Evolutionary conservation across 345 rosid species (phyloP).

Genomic region (Populus euphratica): DNA sequence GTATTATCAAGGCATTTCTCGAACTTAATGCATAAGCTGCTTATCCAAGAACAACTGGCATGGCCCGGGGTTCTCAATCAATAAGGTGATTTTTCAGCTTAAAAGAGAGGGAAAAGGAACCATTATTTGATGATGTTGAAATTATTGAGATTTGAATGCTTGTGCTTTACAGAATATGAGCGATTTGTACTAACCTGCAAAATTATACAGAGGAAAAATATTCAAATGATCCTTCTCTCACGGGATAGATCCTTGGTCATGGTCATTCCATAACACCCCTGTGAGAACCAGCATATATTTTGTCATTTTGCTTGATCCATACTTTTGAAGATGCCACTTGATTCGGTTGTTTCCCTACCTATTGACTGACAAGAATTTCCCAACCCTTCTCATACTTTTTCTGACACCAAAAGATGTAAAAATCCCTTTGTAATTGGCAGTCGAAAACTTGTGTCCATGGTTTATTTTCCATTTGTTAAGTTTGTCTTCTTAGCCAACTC

Average conservation of each 20-base stretch:
- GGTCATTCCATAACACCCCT: neutral
- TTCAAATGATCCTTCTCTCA: neutral
- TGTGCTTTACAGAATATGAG: neutral
- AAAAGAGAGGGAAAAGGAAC: neutral
- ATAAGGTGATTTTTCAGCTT: neutral
- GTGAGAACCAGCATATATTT: too few species aligned
- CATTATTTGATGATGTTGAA: neutral
- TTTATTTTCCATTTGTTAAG: neutral
- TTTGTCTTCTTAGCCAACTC: neutral
- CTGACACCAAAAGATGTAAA: neutral
- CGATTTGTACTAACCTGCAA: neutral
- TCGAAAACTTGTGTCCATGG: neutral
- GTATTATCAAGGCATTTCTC: conserved; percentile 51
- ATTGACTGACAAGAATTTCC: neutral
- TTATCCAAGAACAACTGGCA: too few species aligned
- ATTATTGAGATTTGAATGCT: neutral
- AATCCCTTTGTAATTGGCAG: neutral
- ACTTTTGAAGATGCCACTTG: too few species aligned
- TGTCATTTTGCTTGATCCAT: too few species aligned
- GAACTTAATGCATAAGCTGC: conserved; percentile 16
- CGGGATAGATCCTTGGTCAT: neutral
- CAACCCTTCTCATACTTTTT: neutral
- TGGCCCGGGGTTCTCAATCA: neutral
- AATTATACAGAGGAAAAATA: neutral
- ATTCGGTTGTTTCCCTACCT: neutral